These are phyloP conservation scores for Cladophialophora yegresii DNA, from an alignment of 2,329 filamentous ascomycete species.

Conservation along the genomic window DNA sequence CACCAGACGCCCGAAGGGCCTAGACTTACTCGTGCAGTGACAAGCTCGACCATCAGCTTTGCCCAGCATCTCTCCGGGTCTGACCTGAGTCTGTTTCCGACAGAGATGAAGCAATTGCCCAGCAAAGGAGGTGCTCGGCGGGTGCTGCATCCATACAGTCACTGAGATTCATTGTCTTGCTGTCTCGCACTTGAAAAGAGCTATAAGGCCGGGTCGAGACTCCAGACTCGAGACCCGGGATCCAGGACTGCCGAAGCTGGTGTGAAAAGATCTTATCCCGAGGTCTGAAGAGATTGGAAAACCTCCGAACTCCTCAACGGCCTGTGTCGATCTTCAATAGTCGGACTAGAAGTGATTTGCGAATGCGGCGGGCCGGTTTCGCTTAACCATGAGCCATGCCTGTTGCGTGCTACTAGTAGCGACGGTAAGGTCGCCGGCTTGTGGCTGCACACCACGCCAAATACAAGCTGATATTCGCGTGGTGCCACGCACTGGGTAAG, in stretches of 20 bases:
- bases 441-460: neutral
- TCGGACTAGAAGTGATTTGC: neutral
- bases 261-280: neutral
- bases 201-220: no score
- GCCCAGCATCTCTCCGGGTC: constrained; percentile 5
- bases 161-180: neutral
- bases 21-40: constrained; percentile 4
- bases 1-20: constrained; percentile 8
- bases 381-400: neutral
- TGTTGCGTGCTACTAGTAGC: neutral
- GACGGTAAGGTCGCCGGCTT: neutral
- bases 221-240: neutral
- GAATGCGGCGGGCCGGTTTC: neutral
- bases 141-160: constrained; percentile 2
- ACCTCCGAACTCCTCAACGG: neutral
- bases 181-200: neutral
- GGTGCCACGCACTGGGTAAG: no score
- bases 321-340: neutral
- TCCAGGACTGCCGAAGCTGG: neutral
- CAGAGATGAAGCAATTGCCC: constrained; percentile 7
- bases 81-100: constrained; percentile 7
- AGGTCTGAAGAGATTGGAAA: neutral
- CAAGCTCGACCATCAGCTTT: neutral
- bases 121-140: constrained; percentile 10
- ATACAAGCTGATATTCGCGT: no score